phyloP scores from a whole-genome alignment of 2,329 filamentous ascomycete genomes.

The Monilinia laxa region DNA sequence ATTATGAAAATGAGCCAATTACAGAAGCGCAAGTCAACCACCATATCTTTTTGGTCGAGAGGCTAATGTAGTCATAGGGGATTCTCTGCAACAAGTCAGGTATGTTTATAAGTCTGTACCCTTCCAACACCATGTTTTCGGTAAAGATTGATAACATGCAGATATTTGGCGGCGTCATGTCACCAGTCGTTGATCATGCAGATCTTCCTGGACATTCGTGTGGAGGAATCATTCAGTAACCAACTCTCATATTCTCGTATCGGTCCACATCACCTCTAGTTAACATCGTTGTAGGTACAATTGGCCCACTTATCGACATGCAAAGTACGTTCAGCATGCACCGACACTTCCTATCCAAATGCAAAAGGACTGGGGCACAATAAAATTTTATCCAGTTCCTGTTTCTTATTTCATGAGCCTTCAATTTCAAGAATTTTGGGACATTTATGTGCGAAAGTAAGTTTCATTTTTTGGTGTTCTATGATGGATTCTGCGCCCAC shows the following conservation, averaged over 20 bases:
- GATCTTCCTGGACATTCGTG: neutral
- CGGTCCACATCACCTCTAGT: neutral
- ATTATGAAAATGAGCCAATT: constrained; percentile 7
- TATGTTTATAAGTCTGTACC: neutral
- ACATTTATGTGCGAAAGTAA: constrained; percentile 9
- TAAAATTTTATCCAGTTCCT: neutral
- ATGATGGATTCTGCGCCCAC: neutral
- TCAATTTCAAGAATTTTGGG: constrained; percentile 9
- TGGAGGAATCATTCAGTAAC: neutral
- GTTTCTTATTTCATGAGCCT: constrained; percentile 11
- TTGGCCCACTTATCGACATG: constrained; percentile 1
- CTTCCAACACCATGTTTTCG: neutral
- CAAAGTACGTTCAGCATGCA: neutral
- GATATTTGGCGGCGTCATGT: neutral
- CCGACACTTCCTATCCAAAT: neutral
- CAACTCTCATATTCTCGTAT: neutral
- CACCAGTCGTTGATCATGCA: neutral
- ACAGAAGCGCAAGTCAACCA: constrained; percentile 5
- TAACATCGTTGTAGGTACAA: neutral
- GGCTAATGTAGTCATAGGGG: neutral
- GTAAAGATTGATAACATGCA: neutral
- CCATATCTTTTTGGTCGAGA: neutral
- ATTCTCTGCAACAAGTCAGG: constrained; percentile 2
- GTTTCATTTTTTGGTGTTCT: neutral
- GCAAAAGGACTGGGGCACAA: neutral